phyloP scores from a whole-genome alignment of 225 moss, liverwort and hornwort species.

The Bryoerythrophyllum caledonicum region DNA sequence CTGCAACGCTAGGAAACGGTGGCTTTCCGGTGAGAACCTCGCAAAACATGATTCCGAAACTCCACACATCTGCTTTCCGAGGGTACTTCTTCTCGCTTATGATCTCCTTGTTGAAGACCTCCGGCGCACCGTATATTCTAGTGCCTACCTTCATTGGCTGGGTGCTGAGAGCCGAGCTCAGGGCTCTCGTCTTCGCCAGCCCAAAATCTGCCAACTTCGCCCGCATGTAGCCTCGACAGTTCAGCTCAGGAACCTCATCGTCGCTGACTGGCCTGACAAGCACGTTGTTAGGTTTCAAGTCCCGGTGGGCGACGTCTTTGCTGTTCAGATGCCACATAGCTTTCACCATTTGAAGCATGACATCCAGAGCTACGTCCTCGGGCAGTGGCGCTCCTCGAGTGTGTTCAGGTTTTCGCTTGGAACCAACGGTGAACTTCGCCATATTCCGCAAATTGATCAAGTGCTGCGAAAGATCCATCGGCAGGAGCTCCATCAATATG shows the following conservation, averaged over 20 bases:
- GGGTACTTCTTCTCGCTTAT: conserved; percentile 14
- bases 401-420: conserved; percentile 1
- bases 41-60: conserved; percentile 26
- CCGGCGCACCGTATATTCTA: conserved; percentile 24
- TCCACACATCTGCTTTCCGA: conserved; percentile 32
- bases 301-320: conserved; percentile 28
- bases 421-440: neutral
- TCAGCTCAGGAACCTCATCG: conserved; percentile 27
- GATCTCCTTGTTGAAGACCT: conserved; percentile 11
- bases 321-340: conserved; percentile 46
- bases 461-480: conserved; percentile 17
- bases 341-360: conserved; percentile 41
- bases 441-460: neutral
- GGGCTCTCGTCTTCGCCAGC: conserved; percentile 1
- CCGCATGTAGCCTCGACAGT: conserved; percentile 24
- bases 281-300: conserved; percentile 31
- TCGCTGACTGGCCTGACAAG: neutral
- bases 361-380: conserved; percentile 21
- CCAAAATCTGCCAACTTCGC: conserved; percentile 48
- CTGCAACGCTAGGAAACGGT: conserved; percentile 14
- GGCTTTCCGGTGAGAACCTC: conserved; percentile 20
- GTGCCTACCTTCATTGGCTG: conserved; percentile 13
- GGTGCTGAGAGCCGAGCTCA: neutral
- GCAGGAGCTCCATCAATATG: conserved; percentile 35
- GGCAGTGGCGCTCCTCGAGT: neutral